Conservation (phyloP, 2,329 filamentous ascomycete species). For the Parastagonospora avenae region DNA sequence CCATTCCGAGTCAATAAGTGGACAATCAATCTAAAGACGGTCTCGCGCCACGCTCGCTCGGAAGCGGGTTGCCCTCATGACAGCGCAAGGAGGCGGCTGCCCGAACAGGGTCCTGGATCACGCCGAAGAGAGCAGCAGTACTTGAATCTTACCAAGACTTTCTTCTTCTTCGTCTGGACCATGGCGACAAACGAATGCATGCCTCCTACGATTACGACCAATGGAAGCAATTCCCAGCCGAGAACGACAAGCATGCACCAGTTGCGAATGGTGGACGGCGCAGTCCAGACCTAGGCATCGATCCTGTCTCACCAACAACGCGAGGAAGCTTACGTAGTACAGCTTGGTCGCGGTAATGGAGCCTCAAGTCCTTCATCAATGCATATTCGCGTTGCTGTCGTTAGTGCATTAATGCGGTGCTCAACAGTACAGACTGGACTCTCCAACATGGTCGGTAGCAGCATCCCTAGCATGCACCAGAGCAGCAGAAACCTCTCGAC, state of each 20-base stretch:
- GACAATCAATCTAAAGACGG: slow-evolving; percentile 3
- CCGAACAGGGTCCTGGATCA: slow-evolving; percentile 1
- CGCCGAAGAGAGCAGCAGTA: neutral
- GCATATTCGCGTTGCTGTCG: neutral
- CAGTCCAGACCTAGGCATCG: slow-evolving; percentile 3
- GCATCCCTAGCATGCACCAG: neutral
- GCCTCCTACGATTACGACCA: neutral
- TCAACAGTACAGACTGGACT: neutral
- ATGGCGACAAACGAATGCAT: neutral
- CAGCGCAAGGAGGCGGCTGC: slow-evolving; percentile 3
- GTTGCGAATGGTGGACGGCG: neutral
- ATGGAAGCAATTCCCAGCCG: neutral
- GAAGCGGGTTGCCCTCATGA: slow-evolving; percentile 3
- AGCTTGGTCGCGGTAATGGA: neutral
- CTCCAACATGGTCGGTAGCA: neutral
- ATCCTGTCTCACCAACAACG: slow-evolving; percentile 4
- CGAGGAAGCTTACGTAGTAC: slow-evolving; percentile 3
- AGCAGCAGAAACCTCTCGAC: neutral
- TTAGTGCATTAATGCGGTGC: neutral
- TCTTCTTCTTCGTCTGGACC: neutral
- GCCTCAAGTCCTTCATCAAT: neutral
- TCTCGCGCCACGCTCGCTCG: slow-evolving; percentile 3
- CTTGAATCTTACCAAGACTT: neutral
- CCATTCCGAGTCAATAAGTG: slow-evolving; percentile 1
- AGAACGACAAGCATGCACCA: slow-evolving; percentile 2